These are phyloP conservation scores for Jaapia argillacea DNA, from an alignment of 768 basidiomycete genomes.

Conservation along the genomic window DNA sequence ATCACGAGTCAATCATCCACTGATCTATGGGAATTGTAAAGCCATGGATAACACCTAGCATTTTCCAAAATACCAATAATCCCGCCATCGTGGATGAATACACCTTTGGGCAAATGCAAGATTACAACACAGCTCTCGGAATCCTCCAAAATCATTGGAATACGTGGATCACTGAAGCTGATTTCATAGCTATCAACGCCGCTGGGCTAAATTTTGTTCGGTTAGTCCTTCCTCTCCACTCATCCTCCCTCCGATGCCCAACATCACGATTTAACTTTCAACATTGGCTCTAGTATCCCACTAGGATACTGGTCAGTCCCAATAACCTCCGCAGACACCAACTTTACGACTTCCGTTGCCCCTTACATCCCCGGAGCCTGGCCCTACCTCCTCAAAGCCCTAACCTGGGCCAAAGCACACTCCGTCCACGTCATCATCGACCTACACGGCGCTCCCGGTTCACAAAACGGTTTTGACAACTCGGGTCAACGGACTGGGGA, in stretches of 20 bases:
- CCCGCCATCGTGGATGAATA: slow-evolving; percentile 48
- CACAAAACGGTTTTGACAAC: slow-evolving; percentile 60
- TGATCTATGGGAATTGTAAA: too few species aligned
- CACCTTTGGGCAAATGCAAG: slow-evolving; percentile 46
- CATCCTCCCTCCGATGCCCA: slow-evolving; percentile 1
- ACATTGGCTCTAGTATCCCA: slow-evolving; percentile 39
- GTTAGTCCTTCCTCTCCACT: slow-evolving; percentile 20
- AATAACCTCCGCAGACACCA: slow-evolving; percentile 42
- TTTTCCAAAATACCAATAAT: slow-evolving; percentile 56
- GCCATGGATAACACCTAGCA: slow-evolving; percentile 75
- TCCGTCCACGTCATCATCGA: slow-evolving; percentile 65
- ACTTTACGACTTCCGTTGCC: slow-evolving; percentile 27
- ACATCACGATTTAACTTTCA: not conserved
- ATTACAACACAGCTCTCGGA: slow-evolving; percentile 28
- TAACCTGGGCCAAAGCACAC: slow-evolving; percentile 54
- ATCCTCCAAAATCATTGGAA: slow-evolving; percentile 47
- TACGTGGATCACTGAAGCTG: slow-evolving; percentile 61
- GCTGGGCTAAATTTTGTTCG: slow-evolving; percentile 68
- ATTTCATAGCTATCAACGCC: slow-evolving; percentile 52
- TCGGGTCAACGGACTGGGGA: slow-evolving; percentile 52
- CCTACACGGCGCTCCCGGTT: slow-evolving; percentile 64
- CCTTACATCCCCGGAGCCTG: slow-evolving; percentile 61
- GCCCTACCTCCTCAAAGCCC: slow-evolving; percentile 51
- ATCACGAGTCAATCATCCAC: not conserved
- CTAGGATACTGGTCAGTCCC: slow-evolving; percentile 78